Base-by-base conservation (phyloP, 495 filamentous ascomycete genomes). In the Pseudotulostoma volvatum region DNA sequence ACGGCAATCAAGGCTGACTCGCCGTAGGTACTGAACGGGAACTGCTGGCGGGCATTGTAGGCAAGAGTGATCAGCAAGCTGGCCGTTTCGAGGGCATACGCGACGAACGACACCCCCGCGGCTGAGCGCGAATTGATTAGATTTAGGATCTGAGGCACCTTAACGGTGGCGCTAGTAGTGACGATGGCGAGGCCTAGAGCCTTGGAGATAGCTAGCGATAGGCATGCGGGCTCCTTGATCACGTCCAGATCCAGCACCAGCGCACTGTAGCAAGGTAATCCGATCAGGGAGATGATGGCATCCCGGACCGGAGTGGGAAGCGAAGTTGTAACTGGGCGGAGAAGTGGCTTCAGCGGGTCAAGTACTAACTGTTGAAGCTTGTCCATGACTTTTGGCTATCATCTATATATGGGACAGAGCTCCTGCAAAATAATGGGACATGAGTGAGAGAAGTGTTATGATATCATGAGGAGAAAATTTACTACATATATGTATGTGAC, bases 81-180 rank as follows among this genome's bases (percentile, higher is more conserved):
- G 43, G 74, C 67, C 7, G 85, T 93, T 59, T 97, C 90, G 55
- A 97, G 82, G 31, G 84, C 69, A 61, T 93, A 94, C 19, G 80
- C 77, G 30, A 90, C 71, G 67, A 94, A 93, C 40, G 76, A 83
- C 41, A 96, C 69, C 48, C 88, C 90, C 38, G 70, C 70, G 7
- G 82, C 75, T 18, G 83, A 92, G 38, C 74, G 67, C 23, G 86
- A 87, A 45, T 64, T 57, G 48, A 92, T 58, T 36, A 95, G 75
- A 66, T 94, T 94, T 56, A 94, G 54, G 57, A 96, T 86, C 60
- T 95, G 90, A 0, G 90, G 88, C 34, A 97, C 72, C 65, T 97
- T 97, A 63, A 97, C 83, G 47, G 95, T 73, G 20, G 83, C 71
- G 40, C 80, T 84, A 25, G 84, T 80, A 42, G 71, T 77, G 49